phyloP scores from a whole-genome alignment of 305 asterid genomes.

The Andrographis paniculata region DNA sequence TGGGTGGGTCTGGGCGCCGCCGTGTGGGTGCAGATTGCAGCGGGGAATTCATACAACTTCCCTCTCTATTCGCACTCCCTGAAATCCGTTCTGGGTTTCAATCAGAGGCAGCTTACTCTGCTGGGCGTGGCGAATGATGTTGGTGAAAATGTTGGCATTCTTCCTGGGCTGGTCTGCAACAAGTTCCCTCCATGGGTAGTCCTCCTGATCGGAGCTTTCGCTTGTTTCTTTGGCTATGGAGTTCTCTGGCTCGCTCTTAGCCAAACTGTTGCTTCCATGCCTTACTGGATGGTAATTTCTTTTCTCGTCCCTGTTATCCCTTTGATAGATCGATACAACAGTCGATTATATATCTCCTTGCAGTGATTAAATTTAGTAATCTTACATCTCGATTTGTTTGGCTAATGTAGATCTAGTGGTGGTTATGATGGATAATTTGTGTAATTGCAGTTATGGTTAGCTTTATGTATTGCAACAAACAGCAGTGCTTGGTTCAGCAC shows the following conservation, averaged over 20 bases:
- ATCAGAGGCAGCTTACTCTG: conserved; percentile 63
- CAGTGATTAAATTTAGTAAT: no score
- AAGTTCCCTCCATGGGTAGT: conserved; percentile 84
- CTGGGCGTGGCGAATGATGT: conserved; percentile 76
- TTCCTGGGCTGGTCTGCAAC: conserved; percentile 65
- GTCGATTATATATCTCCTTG: conserved; percentile 41
- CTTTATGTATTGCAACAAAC: conserved; percentile 68
- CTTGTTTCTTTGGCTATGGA: conserved; percentile 68
- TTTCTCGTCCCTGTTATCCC: no score
- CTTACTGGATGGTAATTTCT: no score
- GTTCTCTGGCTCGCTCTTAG: conserved; percentile 82
- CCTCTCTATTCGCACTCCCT: conserved; percentile 45
- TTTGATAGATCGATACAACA: no score
- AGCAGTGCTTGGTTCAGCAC: conserved; percentile 78
- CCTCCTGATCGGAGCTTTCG: conserved; percentile 52
- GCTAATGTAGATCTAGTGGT: conserved; percentile 77
- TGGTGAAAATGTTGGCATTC: conserved; percentile 63
- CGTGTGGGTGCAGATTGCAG: no score
- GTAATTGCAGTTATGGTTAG: no score
- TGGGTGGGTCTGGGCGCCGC: no score
- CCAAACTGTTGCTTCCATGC: no score
- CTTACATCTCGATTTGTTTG: no score
- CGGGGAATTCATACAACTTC: conserved; percentile 85
- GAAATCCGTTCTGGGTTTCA: conserved; percentile 46
- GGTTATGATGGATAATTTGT: no score